Evolutionary conservation across 2,329 filamentous ascomycete genomes (phyloP).

Genomic region (Emergomyces africanus): DNA sequence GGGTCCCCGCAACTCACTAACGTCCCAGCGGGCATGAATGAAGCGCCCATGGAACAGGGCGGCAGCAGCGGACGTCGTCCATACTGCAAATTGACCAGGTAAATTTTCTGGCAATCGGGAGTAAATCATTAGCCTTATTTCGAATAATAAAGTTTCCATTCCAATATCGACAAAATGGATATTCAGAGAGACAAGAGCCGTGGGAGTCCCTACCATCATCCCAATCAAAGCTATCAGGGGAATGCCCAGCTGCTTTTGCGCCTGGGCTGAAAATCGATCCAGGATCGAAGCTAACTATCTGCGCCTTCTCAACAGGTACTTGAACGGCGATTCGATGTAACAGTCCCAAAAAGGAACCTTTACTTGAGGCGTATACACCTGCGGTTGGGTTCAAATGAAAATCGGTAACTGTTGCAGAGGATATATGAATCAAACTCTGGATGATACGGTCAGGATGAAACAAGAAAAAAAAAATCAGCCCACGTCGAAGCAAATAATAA

Average conservation of each 20-base stretch:
- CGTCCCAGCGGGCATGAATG: constrained; percentile 30
- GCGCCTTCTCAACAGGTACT: neutral
- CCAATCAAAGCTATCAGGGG: neutral
- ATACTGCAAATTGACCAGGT: constrained; percentile 21
- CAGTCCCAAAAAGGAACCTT: neutral
- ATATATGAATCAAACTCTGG: neutral
- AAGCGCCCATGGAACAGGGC: constrained; percentile 27
- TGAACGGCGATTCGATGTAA: neutral
- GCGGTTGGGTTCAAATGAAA: neutral
- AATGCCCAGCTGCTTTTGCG: neutral
- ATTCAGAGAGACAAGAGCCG: neutral
- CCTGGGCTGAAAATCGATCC: neutral
- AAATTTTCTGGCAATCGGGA: constrained; percentile 5
- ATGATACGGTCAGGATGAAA: neutral
- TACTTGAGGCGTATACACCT: neutral
- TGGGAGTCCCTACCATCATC: neutral
- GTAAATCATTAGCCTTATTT: neutral
- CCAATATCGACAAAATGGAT: neutral
- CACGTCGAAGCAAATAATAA: neutral
- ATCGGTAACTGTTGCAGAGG: neutral
- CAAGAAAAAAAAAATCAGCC: neutral
- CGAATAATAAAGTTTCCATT: neutral
- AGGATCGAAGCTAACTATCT: neutral
- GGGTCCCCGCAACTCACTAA: constrained; percentile 19
- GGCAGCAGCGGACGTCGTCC: constrained; percentile 27